Conservation (phyloP, 2,329 filamentous ascomycete species). For the Trichophyton mentagrophytes region DNA sequence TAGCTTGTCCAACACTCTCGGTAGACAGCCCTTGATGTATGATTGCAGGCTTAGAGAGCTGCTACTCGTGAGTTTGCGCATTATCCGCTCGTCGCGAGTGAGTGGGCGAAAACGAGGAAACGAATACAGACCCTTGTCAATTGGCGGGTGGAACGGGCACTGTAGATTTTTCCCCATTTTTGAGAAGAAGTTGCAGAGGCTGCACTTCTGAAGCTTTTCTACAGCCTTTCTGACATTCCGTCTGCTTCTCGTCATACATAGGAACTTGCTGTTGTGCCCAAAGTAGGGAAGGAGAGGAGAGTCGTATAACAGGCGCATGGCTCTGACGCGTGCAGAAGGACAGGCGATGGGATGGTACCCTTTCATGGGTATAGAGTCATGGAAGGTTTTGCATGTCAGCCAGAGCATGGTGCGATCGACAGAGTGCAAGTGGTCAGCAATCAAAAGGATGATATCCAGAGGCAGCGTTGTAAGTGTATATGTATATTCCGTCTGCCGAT, state of each 20-base stretch:
- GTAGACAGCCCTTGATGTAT: not conserved
- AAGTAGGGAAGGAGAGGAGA: slow-evolving; percentile 5
- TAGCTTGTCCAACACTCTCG: not conserved
- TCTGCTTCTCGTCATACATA: not conserved
- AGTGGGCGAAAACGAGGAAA: not conserved
- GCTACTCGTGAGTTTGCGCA: not conserved
- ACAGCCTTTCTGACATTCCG: not conserved
- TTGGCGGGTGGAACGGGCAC: slow-evolving; percentile 8
- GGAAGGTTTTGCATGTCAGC: slow-evolving; percentile 13
- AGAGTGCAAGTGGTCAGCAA: slow-evolving; percentile 13
- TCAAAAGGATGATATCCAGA: slow-evolving; percentile 5
- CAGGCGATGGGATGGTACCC: not conserved
- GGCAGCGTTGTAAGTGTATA: not conserved
- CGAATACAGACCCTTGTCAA: not conserved
- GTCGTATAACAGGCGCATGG: slow-evolving; percentile 5
- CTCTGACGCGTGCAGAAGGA: not conserved
- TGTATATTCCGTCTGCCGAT: not conserved
- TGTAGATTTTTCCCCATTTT: not conserved
- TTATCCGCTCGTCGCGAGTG: too few relatives aligned
- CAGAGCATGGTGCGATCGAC: slow-evolving; percentile 17
- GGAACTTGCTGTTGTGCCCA: not conserved
- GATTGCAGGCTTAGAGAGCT: not conserved
- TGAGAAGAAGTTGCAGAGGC: not conserved
- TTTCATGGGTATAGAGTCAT: not conserved
- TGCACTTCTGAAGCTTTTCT: not conserved